These are phyloP conservation scores for Malus domestica DNA, from an alignment of 306 rosid species.

Conservation along the genomic window DNA sequence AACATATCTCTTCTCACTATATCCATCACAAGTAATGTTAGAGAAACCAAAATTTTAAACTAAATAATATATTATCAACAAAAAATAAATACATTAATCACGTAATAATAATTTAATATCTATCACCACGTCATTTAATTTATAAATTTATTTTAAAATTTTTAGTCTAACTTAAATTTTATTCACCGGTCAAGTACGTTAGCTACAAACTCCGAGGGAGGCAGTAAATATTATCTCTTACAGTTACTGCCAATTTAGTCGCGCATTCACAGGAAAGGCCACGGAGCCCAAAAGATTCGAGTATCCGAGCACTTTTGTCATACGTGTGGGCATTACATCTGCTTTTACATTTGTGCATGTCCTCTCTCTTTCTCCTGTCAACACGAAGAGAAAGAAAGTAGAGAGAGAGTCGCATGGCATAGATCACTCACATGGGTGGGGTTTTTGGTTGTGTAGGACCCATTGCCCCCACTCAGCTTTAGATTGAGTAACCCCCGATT, in stretches of 20 bases:
- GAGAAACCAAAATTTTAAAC: fast-evolving
- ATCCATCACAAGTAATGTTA: fast-evolving
- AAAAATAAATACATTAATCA: no score
- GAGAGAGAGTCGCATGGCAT: constrained; percentile 16
- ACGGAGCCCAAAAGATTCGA: constrained; percentile 58
- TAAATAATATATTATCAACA: no score
- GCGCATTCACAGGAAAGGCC: constrained; percentile 18
- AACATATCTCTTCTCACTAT: no score
- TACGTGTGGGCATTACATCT: constrained; percentile 62
- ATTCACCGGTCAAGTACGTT: background rate
- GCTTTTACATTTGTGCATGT: constrained; percentile 45
- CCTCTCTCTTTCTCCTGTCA: constrained; percentile 25
- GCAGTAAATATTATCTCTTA: constrained; percentile 1
- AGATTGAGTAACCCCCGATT: no score
- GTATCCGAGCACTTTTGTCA: constrained; percentile 67
- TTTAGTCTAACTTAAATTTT: background rate
- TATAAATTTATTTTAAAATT: no score
- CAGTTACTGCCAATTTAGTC: background rate
- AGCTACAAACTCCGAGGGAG: constrained; percentile 22
- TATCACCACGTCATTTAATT: no score
- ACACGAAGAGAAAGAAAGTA: background rate
- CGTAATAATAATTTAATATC: no score
- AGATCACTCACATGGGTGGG: constrained; percentile 63
- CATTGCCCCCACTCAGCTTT: constrained; percentile 6
- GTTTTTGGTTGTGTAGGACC: constrained; percentile 38